Percentiles rank a stretch among this genome's conserved stretches.
Evolutionary conservation across 2,329 filamentous ascomycete species (phyloP).

Genomic region (Alternaria atra): DNA sequence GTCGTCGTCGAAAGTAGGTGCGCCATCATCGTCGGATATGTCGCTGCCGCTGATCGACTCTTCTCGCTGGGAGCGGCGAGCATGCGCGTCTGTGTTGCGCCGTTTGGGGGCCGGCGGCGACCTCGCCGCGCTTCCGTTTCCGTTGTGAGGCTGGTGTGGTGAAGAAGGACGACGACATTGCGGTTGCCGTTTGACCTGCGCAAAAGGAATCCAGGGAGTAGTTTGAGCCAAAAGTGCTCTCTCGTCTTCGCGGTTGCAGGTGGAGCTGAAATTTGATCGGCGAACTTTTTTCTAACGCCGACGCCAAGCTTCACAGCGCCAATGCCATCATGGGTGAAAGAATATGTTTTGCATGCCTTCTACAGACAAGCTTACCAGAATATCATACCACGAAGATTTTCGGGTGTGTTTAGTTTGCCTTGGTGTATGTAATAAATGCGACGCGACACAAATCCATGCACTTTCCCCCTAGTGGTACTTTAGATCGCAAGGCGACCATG

Average conservation of each 20-base stretch:
- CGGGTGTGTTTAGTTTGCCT: not conserved
- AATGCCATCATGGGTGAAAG: too few species aligned
- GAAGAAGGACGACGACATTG: conserved; percentile 89
- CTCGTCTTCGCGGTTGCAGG: conserved; percentile 4
- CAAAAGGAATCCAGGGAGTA: not conserved
- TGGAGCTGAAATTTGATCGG: conserved; percentile 31
- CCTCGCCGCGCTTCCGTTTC: conserved; percentile 79
- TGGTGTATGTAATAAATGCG: not conserved
- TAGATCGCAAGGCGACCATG: not conserved
- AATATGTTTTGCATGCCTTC: too few species aligned
- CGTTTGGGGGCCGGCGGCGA: conserved; percentile 68
- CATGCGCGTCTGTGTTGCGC: conserved; percentile 59
- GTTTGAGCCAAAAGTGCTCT: not conserved
- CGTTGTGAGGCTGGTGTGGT: conserved; percentile 85
- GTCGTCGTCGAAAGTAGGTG: conserved; percentile 48
- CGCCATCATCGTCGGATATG: conserved; percentile 68
- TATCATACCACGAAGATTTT: not conserved
- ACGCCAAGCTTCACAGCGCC: too few species aligned
- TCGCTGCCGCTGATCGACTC: conserved; percentile 91
- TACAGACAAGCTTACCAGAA: too few species aligned
- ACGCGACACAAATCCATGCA: not conserved
- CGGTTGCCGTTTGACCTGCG: conserved; percentile 6
- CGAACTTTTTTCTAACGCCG: conserved; percentile 33
- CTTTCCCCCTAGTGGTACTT: not conserved
- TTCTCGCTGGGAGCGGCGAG: conserved; percentile 64